Conservation (phyloP, 1,284 basidiomycete genomes). For the Coniferiporia weirii region DNA sequence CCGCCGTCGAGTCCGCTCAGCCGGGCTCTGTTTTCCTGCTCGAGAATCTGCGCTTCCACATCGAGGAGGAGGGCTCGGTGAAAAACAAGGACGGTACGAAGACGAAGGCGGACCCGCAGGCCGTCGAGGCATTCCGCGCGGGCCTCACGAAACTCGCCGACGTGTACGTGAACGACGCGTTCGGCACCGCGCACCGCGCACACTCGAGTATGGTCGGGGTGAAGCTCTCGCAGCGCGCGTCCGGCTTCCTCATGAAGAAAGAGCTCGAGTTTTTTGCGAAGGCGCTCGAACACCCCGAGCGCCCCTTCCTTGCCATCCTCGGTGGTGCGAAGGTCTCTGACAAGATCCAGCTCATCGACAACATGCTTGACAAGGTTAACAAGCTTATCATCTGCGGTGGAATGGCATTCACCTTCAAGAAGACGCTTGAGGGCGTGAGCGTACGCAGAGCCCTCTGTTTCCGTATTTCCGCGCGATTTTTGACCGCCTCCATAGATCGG, state of each 20-base stretch:
- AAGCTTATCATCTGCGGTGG: slow-evolving; percentile 96
- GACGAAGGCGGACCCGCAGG: slow-evolving; percentile 83
- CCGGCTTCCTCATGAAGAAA: slow-evolving; percentile 98
- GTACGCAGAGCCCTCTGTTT: slow-evolving; percentile 37
- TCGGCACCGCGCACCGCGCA: slow-evolving; percentile 96
- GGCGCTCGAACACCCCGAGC: slow-evolving; percentile 90
- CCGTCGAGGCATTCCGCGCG: slow-evolving; percentile 82
- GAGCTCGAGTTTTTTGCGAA: slow-evolving; percentile 99
- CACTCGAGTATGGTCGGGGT: slow-evolving; percentile 99
- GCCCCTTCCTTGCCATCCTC: slow-evolving; percentile 96
- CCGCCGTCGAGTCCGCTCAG: slow-evolving; percentile 66
- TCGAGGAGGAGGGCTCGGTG: slow-evolving; percentile 93
- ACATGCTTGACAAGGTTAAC: slow-evolving; percentile 99
- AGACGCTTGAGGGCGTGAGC: slow-evolving; percentile 78
- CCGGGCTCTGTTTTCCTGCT: slow-evolving; percentile 86
- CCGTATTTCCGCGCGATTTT: slow-evolving; percentile 12
- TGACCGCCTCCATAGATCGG: slow-evolving; percentile 60
- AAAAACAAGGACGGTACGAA: slow-evolving; percentile 93
- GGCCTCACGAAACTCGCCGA: slow-evolving; percentile 90
- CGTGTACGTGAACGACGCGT: slow-evolving; percentile 98
- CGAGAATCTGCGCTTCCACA: slow-evolving; percentile 98
- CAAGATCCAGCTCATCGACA: slow-evolving; percentile 98
- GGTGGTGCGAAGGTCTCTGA: slow-evolving; percentile 99
- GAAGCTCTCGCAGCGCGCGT: slow-evolving; percentile 87
- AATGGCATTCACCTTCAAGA: slow-evolving; percentile 99